Conservation (phyloP, 108 stramenopile genomes). For the Cyclostephanos invisitatus region DNA sequence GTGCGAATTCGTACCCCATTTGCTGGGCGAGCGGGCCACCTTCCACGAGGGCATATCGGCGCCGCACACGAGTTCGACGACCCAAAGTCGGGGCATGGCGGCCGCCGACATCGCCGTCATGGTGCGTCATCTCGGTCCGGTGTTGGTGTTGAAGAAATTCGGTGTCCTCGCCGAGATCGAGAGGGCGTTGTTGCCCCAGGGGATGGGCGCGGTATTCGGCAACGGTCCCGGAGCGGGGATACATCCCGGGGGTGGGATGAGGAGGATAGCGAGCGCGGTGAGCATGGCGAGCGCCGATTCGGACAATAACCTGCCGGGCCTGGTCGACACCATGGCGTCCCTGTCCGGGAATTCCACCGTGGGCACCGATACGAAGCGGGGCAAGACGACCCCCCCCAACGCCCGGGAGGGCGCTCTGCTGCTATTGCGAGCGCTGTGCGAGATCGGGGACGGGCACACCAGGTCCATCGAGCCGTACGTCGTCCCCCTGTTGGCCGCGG, state of each 20-base stretch:
- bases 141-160: slow-evolving; percentile 70
- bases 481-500: slow-evolving; percentile 78
- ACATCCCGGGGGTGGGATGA: slow-evolving; percentile 63
- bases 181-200: slow-evolving; percentile 68
- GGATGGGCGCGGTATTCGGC: slow-evolving; percentile 66
- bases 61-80: slow-evolving; percentile 75
- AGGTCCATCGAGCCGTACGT: slow-evolving; percentile 76
- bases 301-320: slow-evolving; percentile 16
- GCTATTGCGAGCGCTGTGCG: slow-evolving; percentile 79
- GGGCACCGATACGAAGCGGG: slow-evolving; percentile 73
- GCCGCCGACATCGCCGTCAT: slow-evolving; percentile 81
- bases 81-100: slow-evolving; percentile 59
- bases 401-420: slow-evolving; percentile 84
- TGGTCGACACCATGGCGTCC: slow-evolving; percentile 33
- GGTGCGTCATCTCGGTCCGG: slow-evolving; percentile 61
- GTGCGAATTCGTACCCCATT: slow-evolving; percentile 58
- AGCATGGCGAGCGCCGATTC: slow-evolving; percentile 77
- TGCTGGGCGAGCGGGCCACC: slow-evolving; percentile 64
- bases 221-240: slow-evolving; percentile 48
- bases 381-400: slow-evolving; percentile 76
- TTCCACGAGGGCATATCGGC: slow-evolving; percentile 56
- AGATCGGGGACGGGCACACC: slow-evolving; percentile 56
- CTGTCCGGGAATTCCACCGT: slow-evolving; percentile 32
- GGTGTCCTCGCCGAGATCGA: slow-evolving; percentile 77
- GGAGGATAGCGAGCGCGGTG: slow-evolving; percentile 69